Conservation (phyloP, 2,329 filamentous ascomycete species). For the Fusarium guadeloupense region DNA sequence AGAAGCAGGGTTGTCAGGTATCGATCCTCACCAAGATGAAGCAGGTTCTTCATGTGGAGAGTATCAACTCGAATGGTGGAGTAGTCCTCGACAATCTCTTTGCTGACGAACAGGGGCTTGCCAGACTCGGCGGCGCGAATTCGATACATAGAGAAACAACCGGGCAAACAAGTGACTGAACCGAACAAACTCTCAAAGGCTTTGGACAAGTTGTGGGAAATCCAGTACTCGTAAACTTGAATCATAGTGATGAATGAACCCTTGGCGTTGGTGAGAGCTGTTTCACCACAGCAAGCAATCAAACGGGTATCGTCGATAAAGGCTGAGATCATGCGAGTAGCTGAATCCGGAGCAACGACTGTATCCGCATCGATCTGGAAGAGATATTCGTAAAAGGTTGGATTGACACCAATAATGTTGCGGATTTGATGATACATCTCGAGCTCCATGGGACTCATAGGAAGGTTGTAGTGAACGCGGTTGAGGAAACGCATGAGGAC, state of each 20-base stretch:
- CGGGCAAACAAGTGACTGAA: conserved; percentile 95
- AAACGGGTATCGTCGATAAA: conserved; percentile 92
- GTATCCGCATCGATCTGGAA: conserved; percentile 98
- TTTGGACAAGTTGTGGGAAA: conserved; percentile 96
- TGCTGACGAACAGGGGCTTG: conserved; percentile 95
- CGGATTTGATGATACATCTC: conserved; percentile 99
- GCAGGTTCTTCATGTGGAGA: conserved; percentile 97
- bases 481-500: conserved; percentile 99
- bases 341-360: conserved; percentile 87
- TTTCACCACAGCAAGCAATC: conserved; percentile 96
- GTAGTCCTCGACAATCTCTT: conserved; percentile 88
- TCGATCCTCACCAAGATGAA: conserved; percentile 97
- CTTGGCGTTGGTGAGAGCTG: conserved; percentile 90
- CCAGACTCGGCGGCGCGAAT: conserved; percentile 93
- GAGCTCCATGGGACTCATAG: conserved; percentile 95
- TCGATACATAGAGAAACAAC: conserved; percentile 99
- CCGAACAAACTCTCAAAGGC: conserved; percentile 98
- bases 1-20: conserved; percentile 94
- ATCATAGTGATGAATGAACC: conserved; percentile 97
- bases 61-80: conserved; percentile 95
- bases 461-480: conserved; percentile 94
- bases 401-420: conserved; percentile 98
- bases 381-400: conserved; percentile 97
- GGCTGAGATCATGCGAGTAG: conserved; percentile 88
- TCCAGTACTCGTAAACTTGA: conserved; percentile 99